These are phyloP conservation scores for Saccharomyces kudriavzevii DNA, from an alignment of 805 yeast species.

Conservation along the genomic window DNA sequence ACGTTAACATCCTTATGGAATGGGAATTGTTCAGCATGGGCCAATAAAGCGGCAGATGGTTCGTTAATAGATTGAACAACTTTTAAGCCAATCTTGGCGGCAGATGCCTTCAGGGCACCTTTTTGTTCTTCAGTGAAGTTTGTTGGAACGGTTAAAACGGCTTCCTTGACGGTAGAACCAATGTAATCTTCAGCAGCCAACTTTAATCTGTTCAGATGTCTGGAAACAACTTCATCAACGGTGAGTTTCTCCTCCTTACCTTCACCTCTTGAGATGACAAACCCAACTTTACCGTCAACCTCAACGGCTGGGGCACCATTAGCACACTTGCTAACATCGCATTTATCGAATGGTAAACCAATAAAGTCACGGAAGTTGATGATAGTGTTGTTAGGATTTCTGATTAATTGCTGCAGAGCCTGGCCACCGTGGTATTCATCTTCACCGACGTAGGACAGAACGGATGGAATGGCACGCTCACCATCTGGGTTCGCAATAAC, in stretches of 20 bases:
- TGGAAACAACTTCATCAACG: constrained; percentile 69
- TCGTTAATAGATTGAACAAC: constrained; percentile 85
- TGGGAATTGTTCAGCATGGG: constrained; percentile 54
- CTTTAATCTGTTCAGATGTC: constrained; percentile 77
- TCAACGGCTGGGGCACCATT: constrained; percentile 36
- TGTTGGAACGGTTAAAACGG: constrained; percentile 85
- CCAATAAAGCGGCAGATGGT: constrained; percentile 84
- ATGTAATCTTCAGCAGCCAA: constrained; percentile 88
- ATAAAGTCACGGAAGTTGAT: constrained; percentile 89
- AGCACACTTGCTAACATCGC: constrained; percentile 62
- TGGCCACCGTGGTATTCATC: constrained; percentile 98
- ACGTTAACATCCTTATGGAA: constrained; percentile 26
- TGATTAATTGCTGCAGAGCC: constrained; percentile 83
- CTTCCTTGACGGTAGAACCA: constrained; percentile 73
- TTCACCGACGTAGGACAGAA: constrained; percentile 80
- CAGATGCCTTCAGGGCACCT: constrained; percentile 49
- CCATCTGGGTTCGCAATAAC: constrained; percentile 99
- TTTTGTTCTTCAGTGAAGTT: constrained; percentile 72
- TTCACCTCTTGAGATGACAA: constrained; percentile 44
- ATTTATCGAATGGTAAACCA: constrained; percentile 63
- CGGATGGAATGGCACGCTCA: constrained; percentile 92
- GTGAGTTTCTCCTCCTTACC: constrained; percentile 47
- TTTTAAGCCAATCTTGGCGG: constrained; percentile 64
- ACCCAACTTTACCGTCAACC: constrained; percentile 58
- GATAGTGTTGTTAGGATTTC: constrained; percentile 83